phyloP scores from a whole-genome alignment of 495 filamentous ascomycete genomes.

The Parachaetomium inaequale region DNA sequence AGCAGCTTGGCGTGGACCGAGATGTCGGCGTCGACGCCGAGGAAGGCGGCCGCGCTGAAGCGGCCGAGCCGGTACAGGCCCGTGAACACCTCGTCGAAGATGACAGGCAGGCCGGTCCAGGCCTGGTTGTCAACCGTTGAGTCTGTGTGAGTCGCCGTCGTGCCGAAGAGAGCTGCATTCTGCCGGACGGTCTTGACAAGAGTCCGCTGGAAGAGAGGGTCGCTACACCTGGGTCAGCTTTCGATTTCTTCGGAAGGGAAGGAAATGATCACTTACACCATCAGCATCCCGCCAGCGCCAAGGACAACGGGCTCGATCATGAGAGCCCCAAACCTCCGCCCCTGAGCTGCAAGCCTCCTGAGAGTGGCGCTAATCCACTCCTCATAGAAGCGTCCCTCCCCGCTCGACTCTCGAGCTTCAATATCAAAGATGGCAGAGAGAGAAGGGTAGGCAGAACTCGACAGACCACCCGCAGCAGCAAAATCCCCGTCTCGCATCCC shows the following conservation, averaged over 20 bases:
- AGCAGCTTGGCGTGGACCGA: conserved; percentile 74
- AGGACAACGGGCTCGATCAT: conserved; percentile 73
- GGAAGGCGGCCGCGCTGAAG: conserved; percentile 60
- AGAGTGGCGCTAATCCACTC: conserved; percentile 55
- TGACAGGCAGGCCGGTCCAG: conserved; percentile 70
- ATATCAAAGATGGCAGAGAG: conserved; percentile 62
- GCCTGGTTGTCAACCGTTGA: background rate
- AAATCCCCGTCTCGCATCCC: conserved; percentile 34
- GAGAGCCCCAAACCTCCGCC: conserved; percentile 66
- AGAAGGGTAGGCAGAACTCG: conserved; percentile 39
- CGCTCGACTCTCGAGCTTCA: conserved; percentile 41
- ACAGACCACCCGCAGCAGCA: background rate
- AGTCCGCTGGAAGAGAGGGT: conserved; percentile 71
- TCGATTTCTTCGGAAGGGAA: background rate
- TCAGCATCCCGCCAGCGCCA: conserved; percentile 73
- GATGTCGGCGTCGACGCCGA: conserved; percentile 63
- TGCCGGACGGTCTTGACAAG: conserved; percentile 61
- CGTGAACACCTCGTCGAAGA: conserved; percentile 81
- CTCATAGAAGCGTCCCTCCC: conserved; percentile 49
- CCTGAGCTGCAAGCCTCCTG: conserved; percentile 46
- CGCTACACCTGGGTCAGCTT: conserved; percentile 43
- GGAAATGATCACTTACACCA: conserved; percentile 53
- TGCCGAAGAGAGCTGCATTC: conserved; percentile 50
- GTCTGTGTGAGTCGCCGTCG: background rate
- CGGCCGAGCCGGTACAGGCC: conserved; percentile 74